Percentiles rank a stretch among this genome's conserved stretches.
phyloP scores from a whole-genome alignment of 495 filamentous ascomycete species.

The Neurospora hispaniola region DNA sequence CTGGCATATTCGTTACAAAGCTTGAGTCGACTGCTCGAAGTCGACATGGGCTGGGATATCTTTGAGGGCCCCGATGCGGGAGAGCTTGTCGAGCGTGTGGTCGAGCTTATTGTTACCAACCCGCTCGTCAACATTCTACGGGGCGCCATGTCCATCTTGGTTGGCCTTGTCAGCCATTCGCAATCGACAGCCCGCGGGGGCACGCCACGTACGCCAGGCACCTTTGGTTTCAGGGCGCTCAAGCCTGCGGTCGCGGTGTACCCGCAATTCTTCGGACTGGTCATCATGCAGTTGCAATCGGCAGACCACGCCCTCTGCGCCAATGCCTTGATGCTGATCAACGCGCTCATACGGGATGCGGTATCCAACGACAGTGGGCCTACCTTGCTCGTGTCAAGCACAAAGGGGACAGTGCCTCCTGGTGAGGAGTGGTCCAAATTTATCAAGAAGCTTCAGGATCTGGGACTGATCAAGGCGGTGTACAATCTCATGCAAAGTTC shows the following conservation, averaged over 20 bases:
- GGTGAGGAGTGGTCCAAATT: constrained; percentile 88
- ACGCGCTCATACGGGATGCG: constrained; percentile 87
- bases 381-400: constrained; percentile 21
- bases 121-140: constrained; percentile 95
- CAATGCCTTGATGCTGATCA: constrained; percentile 89
- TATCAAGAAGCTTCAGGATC: constrained; percentile 83
- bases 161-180: constrained; percentile 82
- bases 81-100: constrained; percentile 58
- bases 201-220: constrained; percentile 34
- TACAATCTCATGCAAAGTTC: constrained; percentile 88
- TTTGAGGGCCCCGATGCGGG: constrained; percentile 40
- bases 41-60: constrained; percentile 95
- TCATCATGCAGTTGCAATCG: constrained; percentile 77
- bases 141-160: constrained; percentile 92
- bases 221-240: constrained; percentile 78
- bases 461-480: constrained; percentile 87
- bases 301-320: constrained; percentile 95
- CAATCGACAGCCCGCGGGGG: constrained; percentile 35
- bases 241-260: constrained; percentile 86
- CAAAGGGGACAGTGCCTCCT: constrained; percentile 23
- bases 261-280: constrained; percentile 88
- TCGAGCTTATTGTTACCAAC: constrained; percentile 89
- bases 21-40: constrained; percentile 74
- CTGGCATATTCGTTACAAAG: constrained; percentile 89
- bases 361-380: constrained; percentile 56